Evolutionary conservation across 129 eudicot genomes (phyloP).

Genomic region (Lactuca sativa): DNA sequence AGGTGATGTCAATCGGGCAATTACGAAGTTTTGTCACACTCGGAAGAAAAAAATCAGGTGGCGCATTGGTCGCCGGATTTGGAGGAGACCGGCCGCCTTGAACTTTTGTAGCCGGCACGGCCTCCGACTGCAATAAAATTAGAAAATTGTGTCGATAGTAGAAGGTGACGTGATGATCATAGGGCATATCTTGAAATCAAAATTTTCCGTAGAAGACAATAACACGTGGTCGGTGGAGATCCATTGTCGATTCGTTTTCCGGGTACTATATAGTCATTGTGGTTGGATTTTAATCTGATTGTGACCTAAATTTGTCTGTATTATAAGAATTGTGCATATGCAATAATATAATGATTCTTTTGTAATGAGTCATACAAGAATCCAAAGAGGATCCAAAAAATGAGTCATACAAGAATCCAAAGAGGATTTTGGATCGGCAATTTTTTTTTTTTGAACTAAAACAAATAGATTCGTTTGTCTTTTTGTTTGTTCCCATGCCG

Average conservation of each 20-base stretch:
- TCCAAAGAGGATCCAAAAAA: constrained; percentile 4
- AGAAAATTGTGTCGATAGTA: not conserved
- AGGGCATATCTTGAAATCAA: not conserved
- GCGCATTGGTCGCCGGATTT: not conserved
- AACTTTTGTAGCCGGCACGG: not conserved
- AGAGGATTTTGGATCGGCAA: not conserved
- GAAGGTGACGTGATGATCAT: not conserved
- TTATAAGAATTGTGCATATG: constrained; percentile 8
- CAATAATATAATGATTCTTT: not conserved
- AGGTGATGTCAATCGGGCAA: not conserved
- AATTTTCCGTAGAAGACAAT: not conserved
- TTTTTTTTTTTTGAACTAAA: not conserved
- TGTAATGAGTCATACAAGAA: not conserved
- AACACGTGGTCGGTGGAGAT: constrained; percentile 26
- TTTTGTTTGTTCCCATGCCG: not conserved
- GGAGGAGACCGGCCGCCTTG: constrained; percentile 14
- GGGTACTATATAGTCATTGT: constrained; percentile 14
- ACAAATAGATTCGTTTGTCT: constrained; percentile 15
- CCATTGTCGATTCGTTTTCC: constrained; percentile 18
- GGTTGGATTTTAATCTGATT: constrained; percentile 4
- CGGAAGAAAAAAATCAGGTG: constrained; percentile 8
- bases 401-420: constrained; percentile 10
- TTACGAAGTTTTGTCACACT: not conserved
- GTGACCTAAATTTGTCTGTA: constrained; percentile 23
- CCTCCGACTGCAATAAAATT: constrained; percentile 2